Conservation (phyloP, 208 protist genomes). For the Crithidia thermophila region DNA sequence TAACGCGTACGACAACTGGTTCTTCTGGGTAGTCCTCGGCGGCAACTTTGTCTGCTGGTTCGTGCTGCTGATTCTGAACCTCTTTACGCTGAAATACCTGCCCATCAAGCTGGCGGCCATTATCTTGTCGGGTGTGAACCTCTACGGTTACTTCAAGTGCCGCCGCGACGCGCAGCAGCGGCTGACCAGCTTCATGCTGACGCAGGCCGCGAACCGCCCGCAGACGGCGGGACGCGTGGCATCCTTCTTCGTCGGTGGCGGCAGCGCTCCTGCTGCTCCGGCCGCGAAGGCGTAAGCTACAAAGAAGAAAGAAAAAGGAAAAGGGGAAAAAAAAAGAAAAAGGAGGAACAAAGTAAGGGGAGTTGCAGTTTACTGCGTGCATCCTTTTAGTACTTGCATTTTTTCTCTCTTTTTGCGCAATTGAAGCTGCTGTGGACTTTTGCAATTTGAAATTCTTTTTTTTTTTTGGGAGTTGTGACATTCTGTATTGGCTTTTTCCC, state of each 20-base stretch:
- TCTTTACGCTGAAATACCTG: constrained; percentile 64
- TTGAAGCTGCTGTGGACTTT: too few species aligned
- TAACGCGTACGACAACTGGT: constrained; percentile 80
- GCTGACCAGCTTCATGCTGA: constrained; percentile 65
- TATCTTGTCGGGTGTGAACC: constrained; percentile 62
- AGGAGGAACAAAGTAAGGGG: neutral
- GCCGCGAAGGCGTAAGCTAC: neutral
- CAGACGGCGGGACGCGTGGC: constrained; percentile 49
- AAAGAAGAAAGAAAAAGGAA: neutral
- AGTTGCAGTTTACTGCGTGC: neutral
- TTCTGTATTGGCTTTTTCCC: too few species aligned
- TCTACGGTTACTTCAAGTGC: constrained; percentile 89
- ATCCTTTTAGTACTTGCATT: too few species aligned
- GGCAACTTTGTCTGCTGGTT: constrained; percentile 64
- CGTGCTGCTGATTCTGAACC: constrained; percentile 73
- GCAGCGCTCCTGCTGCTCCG: neutral
- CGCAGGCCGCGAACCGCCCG: constrained; percentile 51
- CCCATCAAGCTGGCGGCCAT: constrained; percentile 65
- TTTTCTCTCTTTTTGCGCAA: too few species aligned
- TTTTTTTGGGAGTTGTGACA: too few species aligned
- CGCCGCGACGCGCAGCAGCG: constrained; percentile 68
- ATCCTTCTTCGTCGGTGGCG: constrained; percentile 29
- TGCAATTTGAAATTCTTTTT: too few species aligned
- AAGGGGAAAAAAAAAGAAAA: constrained; percentile 1
- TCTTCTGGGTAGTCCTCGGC: constrained; percentile 75